Base-by-base conservation (phyloP, 2,329 filamentous ascomycete genomes). In the Paracoccidioides brasiliensis region DNA sequence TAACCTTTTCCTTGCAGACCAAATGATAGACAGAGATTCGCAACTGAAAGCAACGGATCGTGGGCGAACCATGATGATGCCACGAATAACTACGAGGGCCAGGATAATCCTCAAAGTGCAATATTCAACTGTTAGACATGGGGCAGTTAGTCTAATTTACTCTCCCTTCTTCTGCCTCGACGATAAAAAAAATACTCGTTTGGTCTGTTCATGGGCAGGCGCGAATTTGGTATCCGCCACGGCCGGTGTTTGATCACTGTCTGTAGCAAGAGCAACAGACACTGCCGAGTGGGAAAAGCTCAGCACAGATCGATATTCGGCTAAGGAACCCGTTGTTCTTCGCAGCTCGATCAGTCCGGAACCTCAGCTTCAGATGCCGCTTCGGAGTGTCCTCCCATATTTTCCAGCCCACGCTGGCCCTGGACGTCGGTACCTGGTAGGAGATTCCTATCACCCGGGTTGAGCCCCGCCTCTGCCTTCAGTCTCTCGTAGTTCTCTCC, bases 401-500 rank as follows among this genome's bases (percentile, higher is more conserved):
- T 72, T 56, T 73, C 71, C 52, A 73, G 56, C 2, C 71, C 71
- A 52, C 69, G 66, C 6, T 67, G 61, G 45, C 62, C 64, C 51
- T 65, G 63, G n/a, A 69, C 53, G 33, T 65, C 64, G 32, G 62
- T 60, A 14, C 60, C 63, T n/a, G 58, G 54, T 22, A 66, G 59
- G 22, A 61, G 55, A 50, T 64, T 60, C 9, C 63, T 62, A 4
- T 66, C 61, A 3, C 59, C 64, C 5, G 55, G 41, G 38, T 60
- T 62, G 40, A 66, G 56, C 2, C 68, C 72, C 15, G 69, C 71
- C 59, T 75, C 72, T 15, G 65, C 70, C 55, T 78, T 78, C 56
- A 85, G 64, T 54, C 75, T 77, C 62, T 84, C 78, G 66, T 85
- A 88, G 59, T 81, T 78, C 58, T 87, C 82, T 0, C 88, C 90